Evolutionary conservation across 257 asterid species (phyloP).

Genomic region (Ligustrum vulgare): DNA sequence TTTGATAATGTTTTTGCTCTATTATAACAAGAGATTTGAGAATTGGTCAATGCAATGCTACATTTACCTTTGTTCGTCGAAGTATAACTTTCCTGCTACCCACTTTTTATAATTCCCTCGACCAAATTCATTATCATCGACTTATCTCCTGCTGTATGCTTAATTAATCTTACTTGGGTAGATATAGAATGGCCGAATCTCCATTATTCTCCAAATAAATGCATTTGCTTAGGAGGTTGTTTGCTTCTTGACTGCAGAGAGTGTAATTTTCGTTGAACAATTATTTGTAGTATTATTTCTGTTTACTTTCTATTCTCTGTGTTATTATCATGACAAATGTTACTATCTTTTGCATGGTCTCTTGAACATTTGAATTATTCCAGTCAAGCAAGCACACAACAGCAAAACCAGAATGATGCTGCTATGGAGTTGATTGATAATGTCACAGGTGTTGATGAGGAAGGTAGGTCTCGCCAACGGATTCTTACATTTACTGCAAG

Average conservation of each 20-base stretch:
- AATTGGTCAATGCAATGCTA: background rate
- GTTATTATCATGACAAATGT: conserved; percentile 4
- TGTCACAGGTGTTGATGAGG: conserved; percentile 91
- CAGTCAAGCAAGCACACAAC: conserved; percentile 67
- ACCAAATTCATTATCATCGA: background rate
- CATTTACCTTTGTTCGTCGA: background rate
- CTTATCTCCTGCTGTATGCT: conserved; percentile 4
- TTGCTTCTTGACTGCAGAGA: conserved; percentile 8
- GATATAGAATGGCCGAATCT: background rate
- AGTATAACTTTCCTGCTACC: conserved; percentile 8
- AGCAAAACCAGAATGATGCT: conserved; percentile 67
- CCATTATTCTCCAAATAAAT: conserved; percentile 8
- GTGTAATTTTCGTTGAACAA: background rate
- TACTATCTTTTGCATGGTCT: conserved; percentile 19
- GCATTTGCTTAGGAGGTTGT: background rate
- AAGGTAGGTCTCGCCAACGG: conserved; percentile 96
- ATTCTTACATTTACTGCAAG: conserved; percentile 93
- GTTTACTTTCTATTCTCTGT: conserved; percentile 14
- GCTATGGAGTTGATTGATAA: conserved; percentile 93
- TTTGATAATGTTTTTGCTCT: background rate
- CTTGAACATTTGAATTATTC: conserved; percentile 17
- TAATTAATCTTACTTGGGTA: background rate
- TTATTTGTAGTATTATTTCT: conserved; percentile 1
- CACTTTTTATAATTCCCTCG: background rate
- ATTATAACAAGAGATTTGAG: background rate